Conservation (phyloP, 2,329 filamentous ascomycete genomes). For the Thielaviopsis musarum region DNA sequence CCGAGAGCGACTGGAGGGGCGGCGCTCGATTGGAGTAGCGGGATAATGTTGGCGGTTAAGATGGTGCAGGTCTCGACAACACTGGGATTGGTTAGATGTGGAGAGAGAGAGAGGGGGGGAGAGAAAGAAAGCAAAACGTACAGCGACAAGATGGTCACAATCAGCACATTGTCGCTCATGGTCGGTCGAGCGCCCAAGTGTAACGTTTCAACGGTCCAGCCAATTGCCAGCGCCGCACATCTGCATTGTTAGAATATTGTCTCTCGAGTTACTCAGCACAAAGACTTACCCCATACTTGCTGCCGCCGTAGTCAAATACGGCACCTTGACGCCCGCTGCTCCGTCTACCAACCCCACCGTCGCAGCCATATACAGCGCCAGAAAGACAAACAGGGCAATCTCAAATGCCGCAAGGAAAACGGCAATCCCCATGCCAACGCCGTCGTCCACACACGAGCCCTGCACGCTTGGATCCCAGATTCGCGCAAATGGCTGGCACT, state of each 20-base stretch:
- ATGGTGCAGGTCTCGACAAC: conserved; percentile 24
- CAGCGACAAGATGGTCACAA: conserved; percentile 20
- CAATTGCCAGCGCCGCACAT: neutral
- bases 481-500: conserved; percentile 23
- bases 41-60: conserved; percentile 22
- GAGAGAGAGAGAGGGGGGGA: too few species aligned
- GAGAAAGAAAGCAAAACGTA: conserved; percentile 13
- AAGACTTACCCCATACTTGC: too few species aligned
- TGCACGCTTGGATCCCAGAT: conserved; percentile 19
- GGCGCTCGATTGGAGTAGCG: conserved; percentile 17
- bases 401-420: conserved; percentile 22
- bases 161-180: conserved; percentile 19
- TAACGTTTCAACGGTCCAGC: conserved; percentile 21
- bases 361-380: conserved; percentile 20
- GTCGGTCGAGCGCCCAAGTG: conserved; percentile 16
- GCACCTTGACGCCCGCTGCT: neutral
- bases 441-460: conserved; percentile 20
- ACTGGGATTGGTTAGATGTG: conserved; percentile 13
- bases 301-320: neutral
- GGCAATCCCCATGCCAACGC: conserved; percentile 19
- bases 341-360: conserved; percentile 16
- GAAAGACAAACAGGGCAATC: conserved; percentile 21
- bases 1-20: neutral
- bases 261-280: too few species aligned
- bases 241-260: too few species aligned